Conservation (phyloP, 2,329 filamentous ascomycete species). For the Beauveria medogensis region DNA sequence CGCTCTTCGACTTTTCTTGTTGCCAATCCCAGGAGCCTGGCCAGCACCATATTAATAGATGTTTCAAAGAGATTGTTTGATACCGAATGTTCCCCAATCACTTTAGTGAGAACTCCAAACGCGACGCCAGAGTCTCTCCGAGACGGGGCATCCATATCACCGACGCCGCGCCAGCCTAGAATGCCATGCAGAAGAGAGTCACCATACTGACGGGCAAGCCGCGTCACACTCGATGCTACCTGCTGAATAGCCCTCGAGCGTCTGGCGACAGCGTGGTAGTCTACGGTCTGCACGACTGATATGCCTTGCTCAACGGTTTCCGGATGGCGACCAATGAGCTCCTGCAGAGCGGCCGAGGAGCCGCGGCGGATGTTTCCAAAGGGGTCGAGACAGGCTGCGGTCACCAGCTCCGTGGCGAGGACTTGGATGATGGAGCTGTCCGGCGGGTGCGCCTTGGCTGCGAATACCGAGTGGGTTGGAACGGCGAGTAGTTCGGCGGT, state of each 20-base stretch:
- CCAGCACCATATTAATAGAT: constrained; percentile 35
- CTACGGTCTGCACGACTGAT: constrained; percentile 75
- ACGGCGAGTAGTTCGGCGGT: constrained; percentile 68
- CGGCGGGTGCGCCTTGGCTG: constrained; percentile 28
- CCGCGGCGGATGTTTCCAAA: constrained; percentile 90
- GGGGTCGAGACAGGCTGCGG: constrained; percentile 77
- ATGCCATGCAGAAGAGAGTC: constrained; percentile 61
- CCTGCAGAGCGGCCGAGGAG: constrained; percentile 86
- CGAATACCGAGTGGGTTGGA: constrained; percentile 36
- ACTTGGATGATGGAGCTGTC: constrained; percentile 57
- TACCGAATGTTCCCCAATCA: constrained; percentile 28
- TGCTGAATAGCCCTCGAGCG: constrained; percentile 72
- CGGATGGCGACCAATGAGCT: constrained; percentile 87
- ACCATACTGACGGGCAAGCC: constrained; percentile 62
- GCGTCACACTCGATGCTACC: constrained; percentile 61
- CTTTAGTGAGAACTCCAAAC: constrained; percentile 51
- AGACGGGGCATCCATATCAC: constrained; percentile 66
- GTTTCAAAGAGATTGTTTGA: background rate
- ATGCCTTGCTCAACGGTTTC: constrained; percentile 79
- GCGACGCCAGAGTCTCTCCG: constrained; percentile 64
- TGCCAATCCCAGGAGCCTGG: constrained; percentile 36
- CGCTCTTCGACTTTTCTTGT: constrained; percentile 58
- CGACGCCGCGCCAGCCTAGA: constrained; percentile 81
- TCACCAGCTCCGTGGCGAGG: constrained; percentile 72
- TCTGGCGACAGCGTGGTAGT: constrained; percentile 90